phyloP scores from a whole-genome alignment of 208 protist genomes.

The Vickermania ingenoplastis region DNA sequence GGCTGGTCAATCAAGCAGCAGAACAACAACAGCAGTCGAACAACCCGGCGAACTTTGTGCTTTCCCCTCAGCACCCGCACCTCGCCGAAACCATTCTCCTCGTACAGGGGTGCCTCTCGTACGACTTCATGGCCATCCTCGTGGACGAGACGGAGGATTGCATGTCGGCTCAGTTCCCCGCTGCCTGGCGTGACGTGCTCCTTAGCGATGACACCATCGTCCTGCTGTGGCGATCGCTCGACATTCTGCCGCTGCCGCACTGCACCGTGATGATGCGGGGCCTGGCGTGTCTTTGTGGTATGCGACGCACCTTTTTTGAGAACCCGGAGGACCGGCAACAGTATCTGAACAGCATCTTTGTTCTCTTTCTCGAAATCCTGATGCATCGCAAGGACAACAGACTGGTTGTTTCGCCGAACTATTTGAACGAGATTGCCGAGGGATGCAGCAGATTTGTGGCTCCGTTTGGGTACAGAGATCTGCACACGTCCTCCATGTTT shows the following conservation, averaged over 20 bases:
- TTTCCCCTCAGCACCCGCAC: slow-evolving; percentile 5
- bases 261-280: slow-evolving; percentile 51
- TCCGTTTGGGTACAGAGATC: slow-evolving; percentile 68
- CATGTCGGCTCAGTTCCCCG: slow-evolving; percentile 59
- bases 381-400: slow-evolving; percentile 25
- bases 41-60: background rate
- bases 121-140: slow-evolving; percentile 81
- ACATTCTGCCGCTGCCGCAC: slow-evolving; percentile 50
- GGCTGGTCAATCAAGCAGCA: slow-evolving; percentile 16
- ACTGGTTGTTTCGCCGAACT: slow-evolving; percentile 39
- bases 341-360: slow-evolving; percentile 47
- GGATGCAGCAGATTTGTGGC: slow-evolving; percentile 41
- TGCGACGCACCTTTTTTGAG: slow-evolving; percentile 76
- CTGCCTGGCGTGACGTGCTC: slow-evolving; percentile 50
- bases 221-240: slow-evolving; percentile 68
- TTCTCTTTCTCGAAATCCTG: slow-evolving; percentile 18
- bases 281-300: slow-evolving; percentile 54
- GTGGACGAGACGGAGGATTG: slow-evolving; percentile 79
- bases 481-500: slow-evolving; percentile 37
- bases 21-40: background rate
- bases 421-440: slow-evolving; percentile 48
- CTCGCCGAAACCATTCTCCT: slow-evolving; percentile 37
- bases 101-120: slow-evolving; percentile 50
- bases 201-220: slow-evolving; percentile 32
- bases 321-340: slow-evolving; percentile 41